phyloP scores from a whole-genome alignment of 2,329 filamentous ascomycete species.

The Saccharata proteae region DNA sequence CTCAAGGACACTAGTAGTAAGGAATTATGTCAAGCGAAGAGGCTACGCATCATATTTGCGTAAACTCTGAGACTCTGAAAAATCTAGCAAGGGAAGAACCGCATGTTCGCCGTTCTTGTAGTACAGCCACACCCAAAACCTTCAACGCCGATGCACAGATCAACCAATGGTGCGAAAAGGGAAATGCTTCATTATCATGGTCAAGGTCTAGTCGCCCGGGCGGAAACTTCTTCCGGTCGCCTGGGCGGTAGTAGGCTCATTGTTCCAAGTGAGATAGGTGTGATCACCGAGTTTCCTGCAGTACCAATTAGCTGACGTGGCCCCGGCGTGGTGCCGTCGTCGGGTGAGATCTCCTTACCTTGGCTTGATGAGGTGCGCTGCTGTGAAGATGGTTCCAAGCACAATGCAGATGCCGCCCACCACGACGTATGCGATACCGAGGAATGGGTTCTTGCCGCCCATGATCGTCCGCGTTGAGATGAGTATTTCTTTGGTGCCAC shows the following conservation, averaged over 20 bases:
- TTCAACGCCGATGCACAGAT: slow-evolving; percentile 6
- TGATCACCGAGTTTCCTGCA: slow-evolving; percentile 90
- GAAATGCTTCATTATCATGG: slow-evolving; percentile 13
- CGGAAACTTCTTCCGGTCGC: slow-evolving; percentile 30
- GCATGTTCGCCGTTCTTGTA: slow-evolving; percentile 3
- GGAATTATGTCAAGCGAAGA: slow-evolving; percentile 3
- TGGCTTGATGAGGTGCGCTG: slow-evolving; percentile 82
- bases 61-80: slow-evolving; percentile 7
- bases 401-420: slow-evolving; percentile 88
- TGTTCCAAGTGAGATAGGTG: slow-evolving; percentile 95
- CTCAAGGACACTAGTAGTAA: slow-evolving; percentile 6
- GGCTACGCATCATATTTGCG: slow-evolving; percentile 7
- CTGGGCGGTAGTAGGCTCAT: slow-evolving; percentile 48
- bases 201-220: slow-evolving; percentile 22
- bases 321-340: too few relatives aligned
- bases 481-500: slow-evolving; percentile 79
- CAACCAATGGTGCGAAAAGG: slow-evolving; percentile 11
- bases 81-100: slow-evolving; percentile 4
- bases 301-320: slow-evolving; percentile 8
- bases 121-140: slow-evolving; percentile 6
- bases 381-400: slow-evolving; percentile 76
- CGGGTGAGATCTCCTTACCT: slow-evolving; percentile 49
- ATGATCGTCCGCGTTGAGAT: slow-evolving; percentile 85
- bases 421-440: slow-evolving; percentile 91
- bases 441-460: slow-evolving; percentile 88